A percentile compares a stretch with the other conserved stretches of the same genome.
Evolutionary conservation across 1,139 yeast species (phyloP).

Genomic region (Candida anutae): DNA sequence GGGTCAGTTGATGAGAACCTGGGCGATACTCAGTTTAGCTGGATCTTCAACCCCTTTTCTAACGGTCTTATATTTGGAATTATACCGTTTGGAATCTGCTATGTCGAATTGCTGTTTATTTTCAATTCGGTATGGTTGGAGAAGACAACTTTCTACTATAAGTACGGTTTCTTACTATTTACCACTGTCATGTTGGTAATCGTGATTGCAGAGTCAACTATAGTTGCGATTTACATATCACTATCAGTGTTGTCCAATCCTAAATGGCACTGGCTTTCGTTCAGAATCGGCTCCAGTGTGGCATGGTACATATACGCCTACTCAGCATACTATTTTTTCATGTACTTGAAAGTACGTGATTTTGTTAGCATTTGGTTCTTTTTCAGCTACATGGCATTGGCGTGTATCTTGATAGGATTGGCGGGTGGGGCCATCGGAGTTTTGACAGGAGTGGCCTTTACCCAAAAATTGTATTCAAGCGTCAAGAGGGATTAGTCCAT

Average conservation of each 20-base stretch:
- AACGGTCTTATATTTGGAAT: constrained; percentile 46
- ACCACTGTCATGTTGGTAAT: constrained; percentile 54
- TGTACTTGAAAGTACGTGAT: constrained; percentile 51
- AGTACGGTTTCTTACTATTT: constrained; percentile 69
- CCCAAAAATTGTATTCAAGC: constrained; percentile 50
- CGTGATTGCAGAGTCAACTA: constrained; percentile 66
- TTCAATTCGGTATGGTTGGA: constrained; percentile 77
- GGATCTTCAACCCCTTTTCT: constrained; percentile 13
- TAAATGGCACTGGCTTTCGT: constrained; percentile 82
- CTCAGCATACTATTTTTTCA: constrained; percentile 59
- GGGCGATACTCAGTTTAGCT: neutral
- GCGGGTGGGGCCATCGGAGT: constrained; percentile 76
- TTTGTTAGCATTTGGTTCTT: constrained; percentile 64
- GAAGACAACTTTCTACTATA: constrained; percentile 68
- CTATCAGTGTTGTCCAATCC: constrained; percentile 53
- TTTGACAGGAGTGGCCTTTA: constrained; percentile 53
- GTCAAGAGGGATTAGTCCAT: constrained; percentile 44
- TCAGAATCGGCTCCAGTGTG: constrained; percentile 63
- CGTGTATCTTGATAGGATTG: constrained; percentile 55
- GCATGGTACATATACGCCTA: constrained; percentile 65
- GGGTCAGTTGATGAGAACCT: neutral
- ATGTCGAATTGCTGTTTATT: constrained; percentile 68
- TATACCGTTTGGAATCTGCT: constrained; percentile 73
- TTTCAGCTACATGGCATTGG: constrained; percentile 63
- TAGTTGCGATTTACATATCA: constrained; percentile 60